Evolutionary conservation across 1,284 basidiomycete genomes (phyloP).

Genomic region (Tylopilus sp.): DNA sequence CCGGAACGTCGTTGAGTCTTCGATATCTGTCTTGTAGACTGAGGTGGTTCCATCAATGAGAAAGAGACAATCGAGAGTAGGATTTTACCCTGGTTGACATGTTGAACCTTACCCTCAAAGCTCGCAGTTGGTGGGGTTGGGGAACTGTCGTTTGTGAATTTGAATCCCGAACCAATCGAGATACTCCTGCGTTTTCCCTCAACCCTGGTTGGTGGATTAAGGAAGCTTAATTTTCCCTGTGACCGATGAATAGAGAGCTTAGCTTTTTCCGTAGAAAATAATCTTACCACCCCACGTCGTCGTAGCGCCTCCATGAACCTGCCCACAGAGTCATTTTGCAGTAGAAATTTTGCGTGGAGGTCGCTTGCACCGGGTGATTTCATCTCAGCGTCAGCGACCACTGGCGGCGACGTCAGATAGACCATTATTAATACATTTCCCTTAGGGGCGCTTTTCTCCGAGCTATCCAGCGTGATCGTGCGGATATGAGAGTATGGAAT

Average conservation of each 20-base stretch:
- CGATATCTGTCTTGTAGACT: constrained; percentile 30
- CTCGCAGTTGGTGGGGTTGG: constrained; percentile 21
- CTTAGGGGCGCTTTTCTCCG: constrained; percentile 14
- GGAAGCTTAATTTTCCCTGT: constrained; percentile 30
- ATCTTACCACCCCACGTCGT: constrained; percentile 42
- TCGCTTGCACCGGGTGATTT: constrained; percentile 18
- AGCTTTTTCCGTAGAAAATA: not conserved
- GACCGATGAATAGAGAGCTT: constrained; percentile 5
- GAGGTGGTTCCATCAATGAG: not conserved
- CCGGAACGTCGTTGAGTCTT: constrained; percentile 12
- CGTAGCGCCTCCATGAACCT: constrained; percentile 41
- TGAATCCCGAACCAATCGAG: constrained; percentile 30
- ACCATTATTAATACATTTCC: constrained; percentile 33
- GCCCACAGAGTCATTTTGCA: constrained; percentile 33
- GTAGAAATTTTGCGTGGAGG: constrained; percentile 36
- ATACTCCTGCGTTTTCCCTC: constrained; percentile 21
- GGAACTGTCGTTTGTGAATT: constrained; percentile 24
- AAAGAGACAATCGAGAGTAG: not conserved
- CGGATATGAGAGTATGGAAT: constrained; percentile 44
- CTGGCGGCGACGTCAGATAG: constrained; percentile 37
- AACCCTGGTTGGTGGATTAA: constrained; percentile 13
- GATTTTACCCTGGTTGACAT: constrained; percentile 27
- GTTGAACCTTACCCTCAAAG: constrained; percentile 34
- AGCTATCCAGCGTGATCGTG: constrained; percentile 38
- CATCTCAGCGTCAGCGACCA: constrained; percentile 35